Evolutionary conservation across 2,329 filamentous ascomycete genomes (phyloP).

Genomic region (Ilyonectria destructans): DNA sequence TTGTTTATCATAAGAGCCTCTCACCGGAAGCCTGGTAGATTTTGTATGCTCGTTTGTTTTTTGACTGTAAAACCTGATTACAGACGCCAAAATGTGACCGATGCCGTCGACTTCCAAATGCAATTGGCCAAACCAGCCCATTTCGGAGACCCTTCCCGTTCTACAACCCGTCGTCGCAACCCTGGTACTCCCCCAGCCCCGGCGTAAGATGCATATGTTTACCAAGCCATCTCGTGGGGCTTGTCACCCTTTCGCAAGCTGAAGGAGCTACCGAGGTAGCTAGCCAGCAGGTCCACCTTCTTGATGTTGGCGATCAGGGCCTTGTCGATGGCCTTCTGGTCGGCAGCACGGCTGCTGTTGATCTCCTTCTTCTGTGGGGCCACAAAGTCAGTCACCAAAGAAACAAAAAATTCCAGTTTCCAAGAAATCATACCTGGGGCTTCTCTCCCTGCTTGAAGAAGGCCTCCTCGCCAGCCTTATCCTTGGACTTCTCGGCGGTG

Average conservation of each 20-base stretch:
- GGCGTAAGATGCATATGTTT: conserved; percentile 64
- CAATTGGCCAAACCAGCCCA: conserved; percentile 75
- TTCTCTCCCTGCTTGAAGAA: conserved; percentile 99
- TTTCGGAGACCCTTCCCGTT: conserved; percentile 63
- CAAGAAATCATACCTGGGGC: conserved; percentile 81
- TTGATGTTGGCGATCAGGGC: conserved; percentile 95
- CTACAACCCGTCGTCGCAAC: conserved; percentile 61
- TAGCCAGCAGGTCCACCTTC: conserved; percentile 95
- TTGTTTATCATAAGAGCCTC: conserved; percentile 53
- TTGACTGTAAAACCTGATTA: conserved; percentile 77
- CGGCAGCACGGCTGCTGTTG: conserved; percentile 89
- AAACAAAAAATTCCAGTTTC: conserved; percentile 22
- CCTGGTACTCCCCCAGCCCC: conserved; percentile 50
- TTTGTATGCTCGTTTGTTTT: conserved; percentile 63
- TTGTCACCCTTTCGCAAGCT: conserved; percentile 99
- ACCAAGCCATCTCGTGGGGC: conserved; percentile 99
- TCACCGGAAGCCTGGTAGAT: conserved; percentile 55
- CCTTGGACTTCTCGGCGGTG: conserved; percentile 92
- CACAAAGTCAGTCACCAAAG: conserved; percentile 43
- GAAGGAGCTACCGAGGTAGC: conserved; percentile 97
- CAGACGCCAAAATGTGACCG: conserved; percentile 78
- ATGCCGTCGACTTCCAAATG: conserved; percentile 78
- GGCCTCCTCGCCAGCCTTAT: conserved; percentile 97
- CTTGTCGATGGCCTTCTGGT: conserved; percentile 99
- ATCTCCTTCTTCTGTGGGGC: conserved; percentile 92